These are phyloP conservation scores for Metschnikowia gelsemii DNA, from an alignment of 805 yeast species.

Conservation along the genomic window DNA sequence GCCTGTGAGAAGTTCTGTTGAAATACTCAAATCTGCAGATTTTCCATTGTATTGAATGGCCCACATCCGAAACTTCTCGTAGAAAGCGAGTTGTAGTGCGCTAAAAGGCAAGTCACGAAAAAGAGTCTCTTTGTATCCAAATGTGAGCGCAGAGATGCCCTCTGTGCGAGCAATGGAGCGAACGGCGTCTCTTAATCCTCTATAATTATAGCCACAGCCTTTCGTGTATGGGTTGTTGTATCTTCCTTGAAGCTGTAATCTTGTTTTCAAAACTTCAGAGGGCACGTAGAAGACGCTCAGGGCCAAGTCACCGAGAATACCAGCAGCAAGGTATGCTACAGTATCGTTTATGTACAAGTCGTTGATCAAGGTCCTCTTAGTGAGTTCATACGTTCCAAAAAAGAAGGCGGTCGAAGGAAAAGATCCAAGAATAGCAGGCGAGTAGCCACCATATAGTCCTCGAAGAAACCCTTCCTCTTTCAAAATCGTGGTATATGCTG, in stretches of 20 bases:
- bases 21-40: constrained; percentile 49
- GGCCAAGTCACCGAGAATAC: constrained; percentile 90
- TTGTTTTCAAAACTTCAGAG: constrained; percentile 87
- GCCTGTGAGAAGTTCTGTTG: constrained; percentile 77
- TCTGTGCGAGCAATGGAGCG: constrained; percentile 61
- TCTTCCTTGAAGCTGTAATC: constrained; percentile 89
- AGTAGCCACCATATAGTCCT: constrained; percentile 90
- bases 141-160: constrained; percentile 74
- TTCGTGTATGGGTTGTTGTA: constrained; percentile 72
- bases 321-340: constrained; percentile 75
- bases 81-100: constrained; percentile 93
- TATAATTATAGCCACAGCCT: constrained; percentile 82
- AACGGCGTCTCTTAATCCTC: constrained; percentile 70
- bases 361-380: constrained; percentile 69
- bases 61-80: constrained; percentile 72
- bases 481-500: constrained; percentile 74
- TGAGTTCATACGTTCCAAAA: constrained; percentile 83
- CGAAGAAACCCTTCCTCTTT: constrained; percentile 78
- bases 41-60: constrained; percentile 45
- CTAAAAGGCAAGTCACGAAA: constrained; percentile 93
- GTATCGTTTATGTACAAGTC: constrained; percentile 73
- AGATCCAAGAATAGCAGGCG: constrained; percentile 89
- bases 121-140: constrained; percentile 92
- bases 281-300: constrained; percentile 91
- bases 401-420: constrained; percentile 94